Conservation (phyloP, 2,329 filamentous ascomycete genomes). For the Blumeria hordei region DNA sequence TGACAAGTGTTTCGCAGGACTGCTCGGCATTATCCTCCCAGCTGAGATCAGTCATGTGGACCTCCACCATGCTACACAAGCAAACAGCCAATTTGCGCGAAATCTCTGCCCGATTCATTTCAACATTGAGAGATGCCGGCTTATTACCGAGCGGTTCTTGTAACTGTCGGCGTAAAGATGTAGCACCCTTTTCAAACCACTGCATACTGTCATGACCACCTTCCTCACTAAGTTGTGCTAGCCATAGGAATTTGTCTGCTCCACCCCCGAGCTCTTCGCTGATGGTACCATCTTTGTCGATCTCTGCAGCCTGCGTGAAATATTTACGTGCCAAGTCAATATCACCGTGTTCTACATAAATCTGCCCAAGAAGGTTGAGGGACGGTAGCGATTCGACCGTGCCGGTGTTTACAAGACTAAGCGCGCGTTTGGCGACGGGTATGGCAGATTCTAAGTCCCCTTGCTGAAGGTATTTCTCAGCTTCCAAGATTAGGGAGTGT, state of each 20-base stretch:
- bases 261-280: constrained; percentile 55
- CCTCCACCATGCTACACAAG: constrained; percentile 82
- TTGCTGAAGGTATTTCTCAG: constrained; percentile 12
- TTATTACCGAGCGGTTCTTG: constrained; percentile 30
- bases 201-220: constrained; percentile 38
- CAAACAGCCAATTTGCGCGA: constrained; percentile 65
- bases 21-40: constrained; percentile 80
- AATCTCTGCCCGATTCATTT: constrained; percentile 36
- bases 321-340: constrained; percentile 46
- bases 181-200: constrained; percentile 49
- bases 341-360: constrained; percentile 28
- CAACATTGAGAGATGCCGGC: constrained; percentile 19
- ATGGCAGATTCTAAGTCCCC: constrained; percentile 13
- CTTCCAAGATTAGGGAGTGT: constrained; percentile 2
- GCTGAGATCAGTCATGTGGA: constrained; percentile 96
- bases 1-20: constrained; percentile 68
- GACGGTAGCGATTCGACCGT: constrained; percentile 12
- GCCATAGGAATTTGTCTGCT: constrained; percentile 81
- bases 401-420: constrained; percentile 8
- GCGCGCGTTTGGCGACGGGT: constrained; percentile 11
- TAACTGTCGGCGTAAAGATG: constrained; percentile 48
- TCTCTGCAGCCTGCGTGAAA: constrained; percentile 47
- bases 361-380: constrained; percentile 15
- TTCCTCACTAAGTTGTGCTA: constrained; percentile 67
- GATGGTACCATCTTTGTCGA: constrained; percentile 52